These are phyloP conservation scores for Colletotrichum falcatum DNA, from an alignment of 2,329 filamentous ascomycete species.

Conservation along the genomic window DNA sequence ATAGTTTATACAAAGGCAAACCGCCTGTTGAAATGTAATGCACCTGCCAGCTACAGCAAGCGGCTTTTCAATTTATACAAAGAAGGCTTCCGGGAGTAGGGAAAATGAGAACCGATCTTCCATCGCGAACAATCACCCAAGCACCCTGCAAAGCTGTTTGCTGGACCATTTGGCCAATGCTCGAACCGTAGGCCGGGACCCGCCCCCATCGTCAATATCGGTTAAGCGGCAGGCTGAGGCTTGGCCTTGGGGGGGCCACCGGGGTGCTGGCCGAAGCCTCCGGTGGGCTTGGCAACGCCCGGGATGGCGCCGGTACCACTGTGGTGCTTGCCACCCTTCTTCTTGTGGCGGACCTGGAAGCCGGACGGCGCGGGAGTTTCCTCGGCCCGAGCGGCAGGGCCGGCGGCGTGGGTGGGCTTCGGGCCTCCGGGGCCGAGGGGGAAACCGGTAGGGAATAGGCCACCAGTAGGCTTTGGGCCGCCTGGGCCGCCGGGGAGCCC, in stretches of 20 bases:
- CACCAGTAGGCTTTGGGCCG: too few relatives aligned
- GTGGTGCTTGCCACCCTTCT: conserved; percentile 22
- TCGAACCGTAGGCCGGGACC: not conserved
- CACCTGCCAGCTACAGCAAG: conserved; percentile 38
- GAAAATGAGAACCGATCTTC: conserved; percentile 24
- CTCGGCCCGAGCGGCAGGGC: conserved; percentile 12
- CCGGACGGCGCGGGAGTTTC: conserved; percentile 24
- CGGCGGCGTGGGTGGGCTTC: not conserved
- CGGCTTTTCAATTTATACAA: conserved; percentile 35
- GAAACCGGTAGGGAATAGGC: conserved; percentile 16
- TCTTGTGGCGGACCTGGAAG: conserved; percentile 19
- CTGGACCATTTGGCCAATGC: conserved; percentile 17
- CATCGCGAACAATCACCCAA: conserved; percentile 27
- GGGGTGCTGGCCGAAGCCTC: conserved; percentile 1
- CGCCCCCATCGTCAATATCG: not conserved
- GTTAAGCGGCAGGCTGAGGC: conserved; percentile 26
- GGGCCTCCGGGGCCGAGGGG: too few relatives aligned
- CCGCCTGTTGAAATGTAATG: conserved; percentile 36
- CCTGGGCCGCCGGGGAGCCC: not conserved
- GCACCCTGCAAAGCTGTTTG: conserved; percentile 7
- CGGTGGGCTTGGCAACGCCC: conserved; percentile 20
- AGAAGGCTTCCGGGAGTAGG: conserved; percentile 26
- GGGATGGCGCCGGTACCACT: not conserved
- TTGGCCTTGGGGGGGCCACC: conserved; percentile 3
- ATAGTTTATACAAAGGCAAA: conserved; percentile 17